Conservation (phyloP, 2,329 filamentous ascomycete genomes). For the Botrytis sinoallii region DNA sequence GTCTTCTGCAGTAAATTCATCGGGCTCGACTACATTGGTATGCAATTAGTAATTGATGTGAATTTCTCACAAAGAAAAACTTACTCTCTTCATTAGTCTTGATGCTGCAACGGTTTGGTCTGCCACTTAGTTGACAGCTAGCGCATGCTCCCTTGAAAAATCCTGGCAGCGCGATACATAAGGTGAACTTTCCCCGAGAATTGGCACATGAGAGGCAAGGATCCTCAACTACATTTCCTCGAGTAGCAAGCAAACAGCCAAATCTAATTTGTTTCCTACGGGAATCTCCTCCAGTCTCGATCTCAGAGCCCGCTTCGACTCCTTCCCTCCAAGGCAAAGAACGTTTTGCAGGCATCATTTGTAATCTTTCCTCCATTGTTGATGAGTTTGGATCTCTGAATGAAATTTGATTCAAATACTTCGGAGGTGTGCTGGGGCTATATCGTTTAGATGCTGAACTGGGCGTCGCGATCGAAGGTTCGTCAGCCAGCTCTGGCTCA, state of each 20-base stretch:
- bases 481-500: slow-evolving; percentile 22
- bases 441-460: slow-evolving; percentile 2
- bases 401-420: slow-evolving; percentile 17
- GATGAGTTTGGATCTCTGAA: slow-evolving; percentile 16
- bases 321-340: slow-evolving; percentile 35
- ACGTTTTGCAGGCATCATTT: slow-evolving; percentile 35
- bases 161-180: slow-evolving; percentile 36
- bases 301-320: slow-evolving; percentile 34
- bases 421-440: background rate
- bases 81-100: slow-evolving; percentile 37
- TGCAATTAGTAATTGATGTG: background rate
- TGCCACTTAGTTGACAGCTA: slow-evolving; percentile 36
- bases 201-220: slow-evolving; percentile 36
- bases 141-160: slow-evolving; percentile 39
- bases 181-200: slow-evolving; percentile 36
- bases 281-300: slow-evolving; percentile 37
- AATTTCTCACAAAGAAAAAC: slow-evolving; percentile 12
- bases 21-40: slow-evolving; percentile 10
- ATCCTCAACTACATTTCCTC: slow-evolving; percentile 31
- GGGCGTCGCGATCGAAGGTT: background rate
- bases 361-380: slow-evolving; percentile 36
- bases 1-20: slow-evolving; percentile 9
- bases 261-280: slow-evolving; percentile 38
- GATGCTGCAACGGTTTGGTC: slow-evolving; percentile 37
- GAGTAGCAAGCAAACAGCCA: slow-evolving; percentile 36